Evolutionary conservation across 805 yeast species (phyloP).

Genomic region (Pichia heedii): DNA sequence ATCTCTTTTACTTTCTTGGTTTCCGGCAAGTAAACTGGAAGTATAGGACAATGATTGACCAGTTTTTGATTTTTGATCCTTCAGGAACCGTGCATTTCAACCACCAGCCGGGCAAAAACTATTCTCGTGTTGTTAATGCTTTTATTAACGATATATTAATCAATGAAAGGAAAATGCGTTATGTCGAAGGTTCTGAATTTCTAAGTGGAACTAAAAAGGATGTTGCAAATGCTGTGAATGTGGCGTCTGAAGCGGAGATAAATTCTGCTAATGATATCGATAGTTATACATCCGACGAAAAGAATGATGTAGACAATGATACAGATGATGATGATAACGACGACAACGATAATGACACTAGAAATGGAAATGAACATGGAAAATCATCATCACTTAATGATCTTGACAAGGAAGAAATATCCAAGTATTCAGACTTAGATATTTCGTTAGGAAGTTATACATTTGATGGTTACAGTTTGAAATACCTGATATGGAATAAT

Average conservation of each 20-base stretch:
- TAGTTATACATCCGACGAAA: background rate
- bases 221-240: constrained; percentile 4
- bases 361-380: background rate
- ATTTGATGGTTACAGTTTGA: constrained; percentile 36
- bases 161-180: constrained; percentile 26
- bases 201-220: background rate
- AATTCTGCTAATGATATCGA: background rate
- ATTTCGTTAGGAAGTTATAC: constrained; percentile 23
- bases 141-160: constrained; percentile 43
- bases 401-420: constrained; percentile 16
- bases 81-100: constrained; percentile 47
- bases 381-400: constrained; percentile 10
- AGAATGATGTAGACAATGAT: constrained; percentile 1
- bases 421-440: constrained; percentile 17
- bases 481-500: constrained; percentile 31
- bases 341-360: background rate
- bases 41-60: constrained; percentile 34
- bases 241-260: background rate
- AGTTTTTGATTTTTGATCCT: constrained; percentile 39
- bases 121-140: constrained; percentile 36
- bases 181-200: constrained; percentile 16
- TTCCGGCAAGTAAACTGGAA: background rate
- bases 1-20: too few relatives aligned
- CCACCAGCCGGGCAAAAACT: constrained; percentile 30
- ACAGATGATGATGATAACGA: constrained; percentile 3